A percentile compares a stretch with the other conserved stretches of the same genome.
phyloP scores from a whole-genome alignment of 2,329 filamentous ascomycete genomes.

The Cytospora schulzeri region DNA sequence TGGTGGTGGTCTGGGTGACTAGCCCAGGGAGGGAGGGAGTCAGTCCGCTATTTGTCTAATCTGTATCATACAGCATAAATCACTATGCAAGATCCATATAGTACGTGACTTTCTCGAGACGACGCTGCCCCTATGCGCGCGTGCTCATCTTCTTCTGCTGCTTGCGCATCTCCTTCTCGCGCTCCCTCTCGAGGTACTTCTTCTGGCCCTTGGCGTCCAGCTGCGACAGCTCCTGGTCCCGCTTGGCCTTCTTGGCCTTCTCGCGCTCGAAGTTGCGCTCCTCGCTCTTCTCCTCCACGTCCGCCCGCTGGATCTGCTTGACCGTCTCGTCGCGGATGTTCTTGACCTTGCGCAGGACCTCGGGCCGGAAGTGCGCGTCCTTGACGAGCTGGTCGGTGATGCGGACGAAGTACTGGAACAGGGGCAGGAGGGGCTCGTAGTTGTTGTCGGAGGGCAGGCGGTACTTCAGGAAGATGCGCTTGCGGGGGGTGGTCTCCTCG shows the following conservation, averaged over 20 bases:
- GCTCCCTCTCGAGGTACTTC: slow-evolving; percentile 81
- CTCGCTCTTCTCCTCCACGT: slow-evolving; percentile 80
- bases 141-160: slow-evolving; percentile 57
- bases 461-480: slow-evolving; percentile 81
- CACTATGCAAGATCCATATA: background rate
- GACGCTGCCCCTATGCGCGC: slow-evolving; percentile 44
- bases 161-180: slow-evolving; percentile 68
- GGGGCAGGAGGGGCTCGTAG: slow-evolving; percentile 67
- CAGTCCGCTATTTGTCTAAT: background rate
- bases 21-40: background rate
- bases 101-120: background rate
- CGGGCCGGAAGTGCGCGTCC: slow-evolving; percentile 81
- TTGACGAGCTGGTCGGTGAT: slow-evolving; percentile 80
- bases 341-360: slow-evolving; percentile 84
- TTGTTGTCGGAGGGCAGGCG: slow-evolving; percentile 65
- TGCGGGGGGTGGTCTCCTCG: slow-evolving; percentile 80
- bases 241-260: slow-evolving; percentile 82
- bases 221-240: slow-evolving; percentile 76
- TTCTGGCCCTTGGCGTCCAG: slow-evolving; percentile 83
- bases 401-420: slow-evolving; percentile 82
- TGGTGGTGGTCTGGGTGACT: background rate
- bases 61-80: background rate
- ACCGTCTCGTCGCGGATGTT: slow-evolving; percentile 78
- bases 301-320: slow-evolving; percentile 74
- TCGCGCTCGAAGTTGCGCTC: slow-evolving; percentile 73